Evolutionary conservation across 441 rosid species (phyloP), one percentile per base, ranked within the genome.

Genomic region (Pelargonium myrrhifolium): DNA sequence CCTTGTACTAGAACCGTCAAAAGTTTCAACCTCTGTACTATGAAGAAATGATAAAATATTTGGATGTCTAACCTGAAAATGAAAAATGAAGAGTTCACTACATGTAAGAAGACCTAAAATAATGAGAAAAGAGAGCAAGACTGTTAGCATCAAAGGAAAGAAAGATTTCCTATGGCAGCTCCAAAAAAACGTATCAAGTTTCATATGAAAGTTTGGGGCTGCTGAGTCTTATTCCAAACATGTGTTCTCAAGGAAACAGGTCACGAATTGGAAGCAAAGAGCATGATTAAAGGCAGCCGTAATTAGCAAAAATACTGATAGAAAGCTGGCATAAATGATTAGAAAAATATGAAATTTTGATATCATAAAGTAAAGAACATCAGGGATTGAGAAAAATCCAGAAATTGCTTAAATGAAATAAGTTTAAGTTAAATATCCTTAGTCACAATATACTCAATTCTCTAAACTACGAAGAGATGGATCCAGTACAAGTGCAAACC

Each of bases 1-100:
- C 77, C 83, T 94, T 45, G 90, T 55, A 75, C 83, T 62, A 64
- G 96, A 70, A 65, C 89, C 92, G 35, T 94, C 99, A 68, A 73
- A 62, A 76, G 78, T 77, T 82, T 92, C 98, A 67, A 88, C 86
- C 84, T 94, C 99, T 1, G 98, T 85, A 77, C 99, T 94, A 72
- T 92, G 88, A 61, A 94, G 93, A 82, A 92, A 94, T 51, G 98
- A 87, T 51, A 94, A 79, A 74, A 94, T 87, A 78, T 90, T 94
- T 17, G 99, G 99, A 85, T 94, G 99, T 75, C 99, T 89, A 65
- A 90, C 99, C 99, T 94, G 84, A 56, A 78, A 71, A 79, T 73
- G 47, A 8, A 70, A 66, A 65, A 37, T 20, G 14, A 5, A 74
- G 61, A 58, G 47, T 65, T 49, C 5, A 2, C 9, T 6, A 18